Base-by-base conservation (phyloP, 176 grass and related monocot species). In the Bromus sterilis region DNA sequence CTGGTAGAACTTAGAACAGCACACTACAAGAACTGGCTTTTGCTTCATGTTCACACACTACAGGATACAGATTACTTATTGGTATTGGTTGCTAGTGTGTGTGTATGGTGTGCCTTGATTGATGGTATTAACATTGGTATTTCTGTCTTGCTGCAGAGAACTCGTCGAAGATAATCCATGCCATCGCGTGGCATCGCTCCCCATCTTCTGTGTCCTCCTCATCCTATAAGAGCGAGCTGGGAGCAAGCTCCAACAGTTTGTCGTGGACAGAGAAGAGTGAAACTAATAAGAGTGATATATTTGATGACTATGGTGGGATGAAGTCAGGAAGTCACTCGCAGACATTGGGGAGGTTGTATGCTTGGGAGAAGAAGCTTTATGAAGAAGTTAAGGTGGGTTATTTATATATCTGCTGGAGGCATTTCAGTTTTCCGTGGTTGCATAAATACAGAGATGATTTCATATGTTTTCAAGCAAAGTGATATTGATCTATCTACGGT, bases 311-410 rank as follows among this genome's bases (percentile, higher is more conserved):
- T 46, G 86, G 85, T 78, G 89, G 85, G 48, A 97, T 97, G 94
- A 91, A 89, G 67, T 90, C 91, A 51, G 94, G 94, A 88, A 92
- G 85, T 71, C 94, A 97, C 65, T 97, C 94, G 0, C 92, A 97
- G 64, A 97, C 94, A 55, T 87, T 97, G 25, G 94, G 87, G 56
- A 91, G 94, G 58, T 78, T 97, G 69, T 92, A 89, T 87, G 94
- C 94, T 23, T 97, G 94, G 92, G 94, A 97, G 80, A 97, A 97
- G 89, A 97, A 97, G 70, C 89, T 97, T 37, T 92, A 92, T 76
- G 92, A 94, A 79, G 94, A 97, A 93, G 95, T 97, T 36, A 97
- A 97, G 95, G 95, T 97, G 86, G 37, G 39, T 79, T 83, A 36
- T 20, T 41, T 25, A 8, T 60, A 11, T 13, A 80, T 76, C 8